Base-by-base conservation (phyloP, 2,329 filamentous ascomycete genomes). In the Sporothrix inflata region DNA sequence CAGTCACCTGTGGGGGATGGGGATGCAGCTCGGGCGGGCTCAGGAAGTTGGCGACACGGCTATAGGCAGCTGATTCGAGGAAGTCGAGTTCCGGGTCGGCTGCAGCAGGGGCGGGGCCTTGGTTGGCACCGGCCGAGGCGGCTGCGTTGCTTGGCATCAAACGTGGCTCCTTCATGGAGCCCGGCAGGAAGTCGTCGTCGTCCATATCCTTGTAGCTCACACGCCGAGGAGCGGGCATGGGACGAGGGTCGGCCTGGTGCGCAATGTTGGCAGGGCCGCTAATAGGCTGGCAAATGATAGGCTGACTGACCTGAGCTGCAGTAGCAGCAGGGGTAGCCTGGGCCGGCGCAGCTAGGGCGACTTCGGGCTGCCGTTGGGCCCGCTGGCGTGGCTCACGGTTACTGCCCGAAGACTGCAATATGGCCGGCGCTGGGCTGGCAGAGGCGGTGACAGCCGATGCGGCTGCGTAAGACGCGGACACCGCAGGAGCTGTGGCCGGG, bases 1-100 rank as follows among this genome's bases (percentile, higher is more conserved):
- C 69, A 47, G 38, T 24, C 47, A 49, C 47, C 21, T 45, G 40
- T 38, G 42, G 9, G 7, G 24, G 38, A 34, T 63, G 53, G 14
- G 70, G 53, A 34, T 75, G 65, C 74, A 77, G 78, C 73, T 86
- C 81, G 34, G 84, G 82, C 67, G 83, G 84, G 66, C 81, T 81
- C 30, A 87, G 76, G 73, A 87, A 86, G 5, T 83, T 84, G 30
- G 84, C 82, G n/a, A 87, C 79, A 78, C 86, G 84, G 70, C 82
- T 80, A 49, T 83, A 82, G 72, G 87, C 83, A 30, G 85, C 82
- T 4, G 75, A 78, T 47, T 83, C 82, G 21, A 81, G 47, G 12
- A 70, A 45, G 16, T 75, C 74, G 1, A 74, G 55, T 12, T 75
- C 73, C 11, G 67, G 9, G 34, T 73, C 66, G 21, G 66, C n/a